A percentile compares a stretch with the other conserved stretches of the same genome.
Conservation (phyloP, 2,329 filamentous ascomycete species). For the Penicillium sp. region DNA sequence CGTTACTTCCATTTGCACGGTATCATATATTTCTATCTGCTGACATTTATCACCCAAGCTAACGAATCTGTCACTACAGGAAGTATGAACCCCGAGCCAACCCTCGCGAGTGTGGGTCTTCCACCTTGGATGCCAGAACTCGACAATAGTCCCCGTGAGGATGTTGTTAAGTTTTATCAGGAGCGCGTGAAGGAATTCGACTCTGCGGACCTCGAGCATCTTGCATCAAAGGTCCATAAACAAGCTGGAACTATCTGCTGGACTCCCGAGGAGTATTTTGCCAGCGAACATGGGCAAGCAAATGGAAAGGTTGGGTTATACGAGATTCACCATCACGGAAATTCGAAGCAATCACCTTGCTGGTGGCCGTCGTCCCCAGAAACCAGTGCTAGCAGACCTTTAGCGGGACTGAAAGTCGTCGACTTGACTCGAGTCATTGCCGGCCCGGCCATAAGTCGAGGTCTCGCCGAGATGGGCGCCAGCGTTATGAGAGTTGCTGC, state of each 20-base stretch:
- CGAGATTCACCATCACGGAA: no score
- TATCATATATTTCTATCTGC: not conserved
- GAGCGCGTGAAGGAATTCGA: no score
- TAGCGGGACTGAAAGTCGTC: constrained; percentile 43
- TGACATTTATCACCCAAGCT: not conserved
- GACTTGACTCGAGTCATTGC: constrained; percentile 53
- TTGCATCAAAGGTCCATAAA: no score
- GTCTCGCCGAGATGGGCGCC: constrained; percentile 50
- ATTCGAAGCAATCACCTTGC: no score
- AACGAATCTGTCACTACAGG: not conserved
- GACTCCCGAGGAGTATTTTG: no score
- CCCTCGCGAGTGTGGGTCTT: not conserved
- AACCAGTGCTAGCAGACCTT: no score
- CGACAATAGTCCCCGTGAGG: not conserved
- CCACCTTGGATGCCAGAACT: not conserved
- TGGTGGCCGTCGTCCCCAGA: no score
- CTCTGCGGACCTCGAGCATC: no score
- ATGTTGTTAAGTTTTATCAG: no score
- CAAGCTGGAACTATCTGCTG: no score
- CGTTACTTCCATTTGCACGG: not conserved
- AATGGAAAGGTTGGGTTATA: no score
- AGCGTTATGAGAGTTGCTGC: constrained; percentile 53
- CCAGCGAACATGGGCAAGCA: no score
- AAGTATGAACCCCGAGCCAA: not conserved
- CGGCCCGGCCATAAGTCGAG: constrained; percentile 46